A percentile compares a stretch with the other conserved stretches of the same genome.
These are phyloP conservation scores for Candida glucosophila DNA, from an alignment of 1,139 yeast species.

Conservation along the genomic window DNA sequence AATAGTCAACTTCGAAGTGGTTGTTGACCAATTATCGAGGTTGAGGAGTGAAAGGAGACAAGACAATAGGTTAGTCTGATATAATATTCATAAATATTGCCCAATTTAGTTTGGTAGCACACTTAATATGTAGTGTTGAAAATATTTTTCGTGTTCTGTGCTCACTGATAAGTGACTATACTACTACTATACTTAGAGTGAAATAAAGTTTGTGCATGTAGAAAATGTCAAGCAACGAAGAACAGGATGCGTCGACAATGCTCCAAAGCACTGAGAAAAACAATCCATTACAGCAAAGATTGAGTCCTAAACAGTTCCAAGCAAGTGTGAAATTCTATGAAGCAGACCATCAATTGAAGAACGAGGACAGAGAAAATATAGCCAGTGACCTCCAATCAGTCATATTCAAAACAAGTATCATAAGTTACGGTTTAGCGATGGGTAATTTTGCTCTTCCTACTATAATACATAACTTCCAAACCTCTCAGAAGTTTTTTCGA, in stretches of 20 bases:
- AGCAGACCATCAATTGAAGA: constrained; percentile 28
- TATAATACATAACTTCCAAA: constrained; percentile 8
- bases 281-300: constrained; percentile 21
- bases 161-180: neutral
- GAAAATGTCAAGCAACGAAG: too few species aligned
- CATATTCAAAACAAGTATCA: constrained; percentile 17
- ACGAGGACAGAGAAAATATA: constrained; percentile 22
- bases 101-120: too few species aligned
- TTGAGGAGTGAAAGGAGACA: constrained; percentile 63
- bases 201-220: too few species aligned
- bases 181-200: neutral
- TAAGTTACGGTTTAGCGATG: constrained; percentile 18
- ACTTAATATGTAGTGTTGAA: too few species aligned
- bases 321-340: constrained; percentile 34
- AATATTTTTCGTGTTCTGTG: neutral
- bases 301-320: constrained; percentile 28
- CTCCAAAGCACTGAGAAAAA: constrained; percentile 6
- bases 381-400: constrained; percentile 22
- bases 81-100: neutral
- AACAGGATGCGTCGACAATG: too few species aligned
- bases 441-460: constrained; percentile 22
- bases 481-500: constrained; percentile 2
- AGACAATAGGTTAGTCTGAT: constrained; percentile 47
- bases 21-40: constrained; percentile 54
- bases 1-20: constrained; percentile 61